phyloP scores from a whole-genome alignment of 371 early-diverging fungal genomes.

The Mucor indicus region DNA sequence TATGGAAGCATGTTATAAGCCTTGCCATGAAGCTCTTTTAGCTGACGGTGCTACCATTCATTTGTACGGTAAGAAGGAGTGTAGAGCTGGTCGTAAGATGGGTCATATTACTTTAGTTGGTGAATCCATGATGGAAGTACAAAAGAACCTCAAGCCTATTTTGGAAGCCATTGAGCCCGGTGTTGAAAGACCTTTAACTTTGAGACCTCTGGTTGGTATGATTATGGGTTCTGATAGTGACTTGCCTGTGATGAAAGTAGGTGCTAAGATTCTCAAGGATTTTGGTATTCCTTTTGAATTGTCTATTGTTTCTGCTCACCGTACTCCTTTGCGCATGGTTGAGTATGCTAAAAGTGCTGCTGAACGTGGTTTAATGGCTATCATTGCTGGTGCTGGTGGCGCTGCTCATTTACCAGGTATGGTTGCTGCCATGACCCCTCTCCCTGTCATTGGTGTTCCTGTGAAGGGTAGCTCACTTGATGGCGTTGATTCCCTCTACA shows the following conservation, averaged over 20 bases:
- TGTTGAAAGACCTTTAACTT: constrained; percentile 39
- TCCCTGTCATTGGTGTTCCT: constrained; percentile 97
- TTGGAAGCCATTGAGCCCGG: constrained; percentile 61
- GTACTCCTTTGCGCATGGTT: constrained; percentile 91
- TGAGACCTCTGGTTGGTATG: constrained; percentile 83
- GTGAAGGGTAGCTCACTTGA: constrained; percentile 89
- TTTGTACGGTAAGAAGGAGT: constrained; percentile 89
- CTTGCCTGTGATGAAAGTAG: constrained; percentile 90
- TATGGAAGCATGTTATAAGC: constrained; percentile 59
- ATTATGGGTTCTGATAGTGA: constrained; percentile 98
- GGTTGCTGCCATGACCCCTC: constrained; percentile 94
- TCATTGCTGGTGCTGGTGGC: constrained; percentile 97
- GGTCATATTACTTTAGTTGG: constrained; percentile 94
- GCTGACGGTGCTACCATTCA: constrained; percentile 89
- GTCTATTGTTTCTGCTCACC: constrained; percentile 94
- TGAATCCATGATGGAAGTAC: constrained; percentile 73
- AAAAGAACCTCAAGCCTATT: constrained; percentile 59
- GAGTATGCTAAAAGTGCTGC: constrained; percentile 88
- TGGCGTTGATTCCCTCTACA: constrained; percentile 93
- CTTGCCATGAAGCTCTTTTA: constrained; percentile 66
- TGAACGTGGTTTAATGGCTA: constrained; percentile 86
- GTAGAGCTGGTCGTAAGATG: constrained; percentile 91
- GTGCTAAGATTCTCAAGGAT: constrained; percentile 80
- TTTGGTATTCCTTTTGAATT: constrained; percentile 93
- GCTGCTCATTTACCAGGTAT: constrained; percentile 98